Evolutionary conservation across 2,329 filamentous ascomycete species (phyloP), one percentile per base, ranked within the genome.

Genomic region (Pseudogymnoascus sp.): DNA sequence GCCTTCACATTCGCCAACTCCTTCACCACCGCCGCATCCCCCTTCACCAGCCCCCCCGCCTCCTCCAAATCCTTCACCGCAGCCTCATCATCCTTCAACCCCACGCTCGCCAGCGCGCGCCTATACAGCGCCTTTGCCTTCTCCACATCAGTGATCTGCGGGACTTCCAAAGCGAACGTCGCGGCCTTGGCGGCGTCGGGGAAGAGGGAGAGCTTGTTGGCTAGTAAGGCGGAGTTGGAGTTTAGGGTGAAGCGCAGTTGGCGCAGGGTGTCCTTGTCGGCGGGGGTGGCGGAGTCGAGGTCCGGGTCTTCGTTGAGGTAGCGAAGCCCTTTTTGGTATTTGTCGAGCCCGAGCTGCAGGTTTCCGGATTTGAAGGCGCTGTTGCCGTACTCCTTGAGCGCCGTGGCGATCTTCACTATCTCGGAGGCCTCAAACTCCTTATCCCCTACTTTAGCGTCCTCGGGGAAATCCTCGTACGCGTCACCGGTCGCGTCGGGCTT

Each of bases 381-480:
- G 81, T 96, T 98, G 70, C 95, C 95, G 73, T 89, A 95, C 37
- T 89, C 90, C 80, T 99, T 99, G 76, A 96, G 86, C 68, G 90
- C 90, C 4, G 83, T 80, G 2, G 90, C 92, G 65, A 98, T 93
- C 76, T 89, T 85, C 74, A 91, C 82, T 66, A 92, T 84, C 66
- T 89, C 83, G 16, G 81, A 74, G 12, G 89, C 89, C 60, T 85
- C 83, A 66, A 92, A 82, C 62, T 87, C 80, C 62, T 85, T 78
- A 59, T 82, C 79, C 66, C 81, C 71, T 66, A 78, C 74, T 19
- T 74, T 76, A 70, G 88, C 85, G 78, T 99, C 95, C 74, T 97
- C 92, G 35, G 95, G 95, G 78, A 90, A 98, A 75, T 98, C 95
- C 79, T 98, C 93, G 78, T 96, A 97, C 5, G 87, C 84, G 78